phyloP scores from a whole-genome alignment of 441 rosid species.

The Croton laevigatus region DNA sequence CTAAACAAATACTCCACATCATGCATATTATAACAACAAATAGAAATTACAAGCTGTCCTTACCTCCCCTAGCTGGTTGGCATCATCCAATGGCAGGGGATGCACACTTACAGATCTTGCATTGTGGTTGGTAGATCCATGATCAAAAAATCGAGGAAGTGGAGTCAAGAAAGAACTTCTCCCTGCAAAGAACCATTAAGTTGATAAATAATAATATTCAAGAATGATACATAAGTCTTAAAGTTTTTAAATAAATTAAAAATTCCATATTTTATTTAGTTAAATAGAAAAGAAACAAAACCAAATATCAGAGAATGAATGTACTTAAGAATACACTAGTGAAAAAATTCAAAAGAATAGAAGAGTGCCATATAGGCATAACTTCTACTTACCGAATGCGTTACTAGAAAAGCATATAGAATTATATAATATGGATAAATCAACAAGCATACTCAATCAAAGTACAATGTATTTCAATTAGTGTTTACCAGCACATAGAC shows the following conservation, averaged over 20 bases:
- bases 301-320: not conserved
- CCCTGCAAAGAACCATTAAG: conserved; percentile 37
- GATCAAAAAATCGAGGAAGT: conserved; percentile 45
- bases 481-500: conserved; percentile 80
- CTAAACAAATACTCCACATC: not conserved
- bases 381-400: not conserved
- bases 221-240: conserved; percentile 4
- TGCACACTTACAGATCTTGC: conserved; percentile 42
- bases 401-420: not conserved
- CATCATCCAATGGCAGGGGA: conserved; percentile 45
- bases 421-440: not conserved
- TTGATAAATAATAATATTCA: conserved; percentile 18
- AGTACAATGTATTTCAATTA: conserved; percentile 17
- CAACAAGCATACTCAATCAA: conserved; percentile 8
- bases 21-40: conserved; percentile 1
- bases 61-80: conserved; percentile 37
- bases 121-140: conserved; percentile 37
- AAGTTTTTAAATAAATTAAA: not conserved
- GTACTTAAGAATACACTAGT: not conserved
- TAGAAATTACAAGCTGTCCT: conserved; percentile 11
- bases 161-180: conserved; percentile 55
- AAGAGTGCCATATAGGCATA: not conserved
- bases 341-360: not conserved
- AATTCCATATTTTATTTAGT: not conserved
- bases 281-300: not conserved